These are phyloP conservation scores for Pseudogymnoascus sp. DNA, from an alignment of 2,329 filamentous ascomycete genomes.

Conservation along the genomic window DNA sequence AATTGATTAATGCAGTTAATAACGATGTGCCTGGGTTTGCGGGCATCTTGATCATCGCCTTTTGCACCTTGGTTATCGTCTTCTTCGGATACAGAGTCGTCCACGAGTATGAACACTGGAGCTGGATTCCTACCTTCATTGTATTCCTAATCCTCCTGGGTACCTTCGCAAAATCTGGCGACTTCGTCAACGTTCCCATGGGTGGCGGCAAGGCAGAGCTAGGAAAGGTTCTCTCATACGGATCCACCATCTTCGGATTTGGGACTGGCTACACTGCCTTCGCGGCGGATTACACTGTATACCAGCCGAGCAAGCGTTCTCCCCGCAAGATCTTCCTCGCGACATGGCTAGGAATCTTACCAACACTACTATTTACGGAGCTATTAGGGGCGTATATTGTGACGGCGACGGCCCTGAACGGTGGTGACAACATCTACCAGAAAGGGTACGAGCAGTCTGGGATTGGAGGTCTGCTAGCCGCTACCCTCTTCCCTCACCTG, in stretches of 20 bases:
- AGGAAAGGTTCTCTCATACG: constrained; percentile 55
- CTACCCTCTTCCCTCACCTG: constrained; percentile 54
- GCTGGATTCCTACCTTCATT: constrained; percentile 64
- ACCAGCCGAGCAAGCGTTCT: constrained; percentile 57
- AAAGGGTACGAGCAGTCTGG: constrained; percentile 47
- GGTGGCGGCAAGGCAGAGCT: constrained; percentile 49
- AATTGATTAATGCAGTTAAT: constrained; percentile 69
- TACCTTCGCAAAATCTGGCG: constrained; percentile 57
- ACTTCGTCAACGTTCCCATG: constrained; percentile 55
- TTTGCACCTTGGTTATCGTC: constrained; percentile 60
- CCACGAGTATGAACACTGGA: constrained; percentile 68
- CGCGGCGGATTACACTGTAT: constrained; percentile 73
- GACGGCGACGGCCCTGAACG: constrained; percentile 51
- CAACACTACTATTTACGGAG: constrained; percentile 66
- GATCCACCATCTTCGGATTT: constrained; percentile 59
- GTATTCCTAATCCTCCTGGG: constrained; percentile 66
- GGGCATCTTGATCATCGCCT: constrained; percentile 65
- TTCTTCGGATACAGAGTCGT: constrained; percentile 70
- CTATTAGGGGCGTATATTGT: constrained; percentile 64
- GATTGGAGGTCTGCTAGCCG: constrained; percentile 59
- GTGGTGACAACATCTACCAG: constrained; percentile 45
- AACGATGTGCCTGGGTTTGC: constrained; percentile 59
- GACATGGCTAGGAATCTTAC: constrained; percentile 60
- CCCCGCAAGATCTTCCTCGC: constrained; percentile 57
- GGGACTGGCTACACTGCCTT: constrained; percentile 67